Evolutionary conservation across 2,329 filamentous ascomycete species (phyloP).

Genomic region (Hymenoscyphus occultus): DNA sequence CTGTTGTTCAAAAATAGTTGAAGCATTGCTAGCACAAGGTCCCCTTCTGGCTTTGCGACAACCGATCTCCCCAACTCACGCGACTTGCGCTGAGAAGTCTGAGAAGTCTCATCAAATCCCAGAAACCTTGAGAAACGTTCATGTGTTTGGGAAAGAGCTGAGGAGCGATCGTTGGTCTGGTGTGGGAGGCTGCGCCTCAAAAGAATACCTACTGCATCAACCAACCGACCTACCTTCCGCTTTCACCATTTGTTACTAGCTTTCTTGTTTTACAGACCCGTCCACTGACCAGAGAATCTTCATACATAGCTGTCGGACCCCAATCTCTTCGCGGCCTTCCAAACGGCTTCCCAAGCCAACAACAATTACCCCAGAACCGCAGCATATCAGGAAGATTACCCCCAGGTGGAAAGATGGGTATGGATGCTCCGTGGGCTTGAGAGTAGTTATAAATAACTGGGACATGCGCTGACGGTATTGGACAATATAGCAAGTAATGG

Average conservation of each 20-base stretch:
- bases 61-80: not conserved
- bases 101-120: constrained; percentile 3
- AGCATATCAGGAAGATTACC: constrained; percentile 58
- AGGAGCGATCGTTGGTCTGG: not conserved
- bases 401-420: constrained; percentile 65
- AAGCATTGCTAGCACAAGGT: not conserved
- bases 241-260: not conserved
- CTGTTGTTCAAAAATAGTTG: not conserved
- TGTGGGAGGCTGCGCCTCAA: not conserved
- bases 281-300: constrained; percentile 22
- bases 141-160: constrained; percentile 5
- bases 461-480: constrained; percentile 26
- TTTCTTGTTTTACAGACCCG: constrained; percentile 1
- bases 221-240: not conserved
- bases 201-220: not conserved
- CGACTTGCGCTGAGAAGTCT: not conserved
- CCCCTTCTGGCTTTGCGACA: not conserved
- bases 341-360: constrained; percentile 56
- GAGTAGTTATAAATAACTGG: not conserved
- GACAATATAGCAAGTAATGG: constrained; percentile 37
- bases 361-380: constrained; percentile 55
- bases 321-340: constrained; percentile 62
- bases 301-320: constrained; percentile 46
- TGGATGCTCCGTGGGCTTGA: constrained; percentile 28
- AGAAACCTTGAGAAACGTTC: not conserved